Evolutionary conservation across 441 rosid species (phyloP).

Genomic region (Adansonia grandidieri): DNA sequence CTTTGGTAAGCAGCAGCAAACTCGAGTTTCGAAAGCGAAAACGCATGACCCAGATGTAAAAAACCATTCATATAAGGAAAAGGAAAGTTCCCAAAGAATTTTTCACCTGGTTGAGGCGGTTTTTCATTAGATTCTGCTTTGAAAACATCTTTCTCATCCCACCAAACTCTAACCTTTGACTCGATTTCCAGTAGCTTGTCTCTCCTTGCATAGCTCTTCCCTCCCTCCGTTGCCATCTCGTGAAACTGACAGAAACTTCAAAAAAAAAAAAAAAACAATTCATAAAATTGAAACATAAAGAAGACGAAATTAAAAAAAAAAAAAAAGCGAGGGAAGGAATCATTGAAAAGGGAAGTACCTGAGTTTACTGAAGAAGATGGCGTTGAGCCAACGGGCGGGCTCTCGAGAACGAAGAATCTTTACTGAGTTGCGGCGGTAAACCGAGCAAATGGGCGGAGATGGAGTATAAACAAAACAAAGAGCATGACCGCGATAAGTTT

Average conservation of each 20-base stretch:
- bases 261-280: not conserved
- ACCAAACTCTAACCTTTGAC: slow-evolving; percentile 51
- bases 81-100: slow-evolving; percentile 87
- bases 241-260: slow-evolving; percentile 47
- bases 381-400: slow-evolving; percentile 25
- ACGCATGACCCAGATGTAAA: slow-evolving; percentile 89
- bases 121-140: slow-evolving; percentile 59
- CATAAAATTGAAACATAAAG: not conserved
- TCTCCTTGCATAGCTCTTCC: slow-evolving; percentile 75
- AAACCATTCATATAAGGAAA: slow-evolving; percentile 94
- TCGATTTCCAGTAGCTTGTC: slow-evolving; percentile 76
- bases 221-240: slow-evolving; percentile 65
- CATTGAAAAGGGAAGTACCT: not conserved
- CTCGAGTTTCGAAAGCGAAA: slow-evolving; percentile 72
- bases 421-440: not conserved
- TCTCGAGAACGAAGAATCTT: slow-evolving; percentile 25
- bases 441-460: not conserved
- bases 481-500: too few species aligned
- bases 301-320: not conserved
- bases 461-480: too few species aligned
- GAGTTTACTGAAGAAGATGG: slow-evolving; percentile 16
- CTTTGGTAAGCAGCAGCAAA: slow-evolving; percentile 81
- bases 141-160: slow-evolving; percentile 80
- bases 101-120: slow-evolving; percentile 64
- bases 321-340: not conserved